A percentile compares a stretch with the other conserved stretches of the same genome.
Evolutionary conservation across 1,284 basidiomycete species (phyloP).

Genomic region (Tilletia walkeri): DNA sequence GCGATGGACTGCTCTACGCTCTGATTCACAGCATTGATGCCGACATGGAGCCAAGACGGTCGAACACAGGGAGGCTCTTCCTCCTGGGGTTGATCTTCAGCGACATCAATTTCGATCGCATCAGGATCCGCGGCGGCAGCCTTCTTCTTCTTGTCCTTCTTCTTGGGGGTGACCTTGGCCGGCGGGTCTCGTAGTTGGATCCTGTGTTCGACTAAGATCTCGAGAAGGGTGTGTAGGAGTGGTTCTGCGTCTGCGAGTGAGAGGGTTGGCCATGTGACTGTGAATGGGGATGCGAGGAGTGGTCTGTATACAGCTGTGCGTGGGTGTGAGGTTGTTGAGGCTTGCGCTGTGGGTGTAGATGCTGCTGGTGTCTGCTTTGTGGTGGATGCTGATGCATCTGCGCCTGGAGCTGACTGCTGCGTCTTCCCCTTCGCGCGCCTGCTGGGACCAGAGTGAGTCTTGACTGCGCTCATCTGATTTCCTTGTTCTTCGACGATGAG

Average conservation of each 20-base stretch:
- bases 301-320: constrained; percentile 24
- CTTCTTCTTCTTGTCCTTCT: no score
- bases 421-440: constrained; percentile 4
- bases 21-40: constrained; percentile 24
- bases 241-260: constrained; percentile 21
- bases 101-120: no score
- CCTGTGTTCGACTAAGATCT: constrained; percentile 14
- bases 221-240: constrained; percentile 25
- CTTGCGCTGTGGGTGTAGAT: background rate
- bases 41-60: constrained; percentile 6
- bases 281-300: constrained; percentile 26
- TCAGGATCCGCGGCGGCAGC: no score
- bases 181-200: background rate
- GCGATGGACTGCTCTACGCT: constrained; percentile 18
- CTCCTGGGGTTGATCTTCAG: background rate
- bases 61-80: background rate
- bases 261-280: constrained; percentile 22
- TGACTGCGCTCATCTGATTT: background rate
- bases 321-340: background rate
- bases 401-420: background rate
- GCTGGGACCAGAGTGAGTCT: background rate
- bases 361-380: background rate
- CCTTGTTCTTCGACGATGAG: background rate
- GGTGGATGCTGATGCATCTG: background rate
- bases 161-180: background rate